phyloP scores from a whole-genome alignment of 83 land plant species.

The Isoetes engelmannii region DNA sequence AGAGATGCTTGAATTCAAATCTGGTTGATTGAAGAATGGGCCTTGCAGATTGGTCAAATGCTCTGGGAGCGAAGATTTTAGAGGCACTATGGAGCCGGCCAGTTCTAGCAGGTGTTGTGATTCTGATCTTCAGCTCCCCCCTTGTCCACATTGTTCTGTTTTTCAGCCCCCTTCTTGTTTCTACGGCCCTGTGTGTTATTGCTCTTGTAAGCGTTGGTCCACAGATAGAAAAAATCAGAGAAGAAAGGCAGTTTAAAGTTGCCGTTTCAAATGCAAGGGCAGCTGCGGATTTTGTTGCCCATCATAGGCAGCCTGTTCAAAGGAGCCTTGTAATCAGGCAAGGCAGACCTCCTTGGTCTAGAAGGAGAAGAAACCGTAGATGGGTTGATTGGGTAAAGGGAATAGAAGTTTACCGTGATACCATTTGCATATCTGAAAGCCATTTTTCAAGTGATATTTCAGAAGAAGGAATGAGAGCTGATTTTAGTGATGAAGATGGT shows the following conservation, averaged over 20 bases:
- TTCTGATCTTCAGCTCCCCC: slow-evolving; percentile 10
- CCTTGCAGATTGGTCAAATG: too few relatives aligned
- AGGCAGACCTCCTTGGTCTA: neutral
- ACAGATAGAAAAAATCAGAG: slow-evolving; percentile 8
- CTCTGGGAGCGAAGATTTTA: neutral
- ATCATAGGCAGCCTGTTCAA: neutral
- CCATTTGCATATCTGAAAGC: slow-evolving; percentile 11
- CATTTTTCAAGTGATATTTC: slow-evolving; percentile 8
- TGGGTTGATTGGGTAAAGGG: slow-evolving; percentile 15
- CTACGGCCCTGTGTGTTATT: slow-evolving; percentile 14
- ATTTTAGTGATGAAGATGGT: slow-evolving; percentile 12
- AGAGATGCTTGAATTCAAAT: too few relatives aligned
- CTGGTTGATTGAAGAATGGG: too few relatives aligned
- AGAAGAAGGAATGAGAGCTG: slow-evolving; percentile 8
- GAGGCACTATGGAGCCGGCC: slow-evolving; percentile 9
- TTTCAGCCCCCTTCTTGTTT: slow-evolving; percentile 12
- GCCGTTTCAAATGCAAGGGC: neutral
- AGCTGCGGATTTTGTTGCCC: neutral
- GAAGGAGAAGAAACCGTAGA: neutral
- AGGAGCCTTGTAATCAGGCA: slow-evolving; percentile 3
- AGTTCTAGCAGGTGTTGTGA: slow-evolving; percentile 6
- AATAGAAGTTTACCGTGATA: slow-evolving; percentile 6
- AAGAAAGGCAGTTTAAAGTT: slow-evolving; percentile 10
- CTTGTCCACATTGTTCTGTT: slow-evolving; percentile 10
- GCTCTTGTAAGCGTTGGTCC: slow-evolving; percentile 13